Base-by-base conservation (phyloP, 495 filamentous ascomycete species). In the Lindgomyces ingoldianus region DNA sequence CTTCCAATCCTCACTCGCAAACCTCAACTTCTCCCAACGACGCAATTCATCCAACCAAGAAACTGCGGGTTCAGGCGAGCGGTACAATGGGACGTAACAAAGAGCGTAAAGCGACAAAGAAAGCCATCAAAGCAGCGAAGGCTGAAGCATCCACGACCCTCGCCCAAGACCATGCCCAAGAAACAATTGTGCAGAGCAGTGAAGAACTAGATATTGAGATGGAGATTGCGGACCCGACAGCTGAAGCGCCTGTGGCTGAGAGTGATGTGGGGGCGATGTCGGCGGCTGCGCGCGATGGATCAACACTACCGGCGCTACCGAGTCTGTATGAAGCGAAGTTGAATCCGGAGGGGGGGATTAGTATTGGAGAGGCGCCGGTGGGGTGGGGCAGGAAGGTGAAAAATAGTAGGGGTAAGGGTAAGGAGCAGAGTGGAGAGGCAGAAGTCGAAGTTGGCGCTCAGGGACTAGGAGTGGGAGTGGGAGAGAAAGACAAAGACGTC, bases 261-360 rank as follows among this genome's bases (percentile, higher is more conserved):
- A 42, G 4, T 3, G 41, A n/a, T 16, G n/a, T n/a, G n/a, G n/a
- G n/a, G 55, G 42, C 9, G 41, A 58, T 22, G 44, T 18, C 57
- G 25, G 41, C 60, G 1, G 48, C 44, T 21, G 53, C 60, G 24
- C 55, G 60, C 36, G 60, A 63, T 19, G 49, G 60, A 46, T 50
- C 60, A 11, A 63, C 60, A n/a, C 36, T 53, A n/a, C 59, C 59
- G 19, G 11, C 45, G 11, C 11, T 63, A 36, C n/a, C 24, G 9
- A 18, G 24, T 25, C 10, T 46, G 21, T 16, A 9, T 3, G 19
- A 24, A 19, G n/a, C 12, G 48, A 14, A 45, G 36, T 6, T 30
- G 29, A 18, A 12, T 3, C 33, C 4, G 18, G 9, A 3, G 27
- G 22, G 11, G 21, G 47, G 47, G 21, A 44, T 24, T 9, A 22